Percentiles rank a stretch among this genome's conserved stretches.
Evolutionary conservation across 495 filamentous ascomycete species (phyloP).

Genomic region (Penicillium maclennaniae): DNA sequence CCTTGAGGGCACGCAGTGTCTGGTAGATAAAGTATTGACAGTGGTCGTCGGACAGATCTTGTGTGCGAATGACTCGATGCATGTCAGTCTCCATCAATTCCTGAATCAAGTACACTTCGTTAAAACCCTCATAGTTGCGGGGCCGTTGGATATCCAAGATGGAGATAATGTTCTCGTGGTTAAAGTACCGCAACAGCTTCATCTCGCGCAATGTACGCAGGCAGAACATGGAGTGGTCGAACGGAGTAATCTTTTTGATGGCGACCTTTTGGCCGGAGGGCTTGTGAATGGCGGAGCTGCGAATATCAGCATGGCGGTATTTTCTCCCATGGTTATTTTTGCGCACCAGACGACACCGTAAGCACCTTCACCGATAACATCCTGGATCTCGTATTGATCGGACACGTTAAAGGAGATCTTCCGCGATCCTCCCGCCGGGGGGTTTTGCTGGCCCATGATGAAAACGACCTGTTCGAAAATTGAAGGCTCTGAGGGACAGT

Average conservation of each 20-base stretch:
- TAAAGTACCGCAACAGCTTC: slow-evolving; percentile 99
- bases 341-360: slow-evolving; percentile 98
- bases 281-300: slow-evolving; percentile 95
- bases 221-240: slow-evolving; percentile 99
- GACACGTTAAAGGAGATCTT: slow-evolving; percentile 99
- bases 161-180: slow-evolving; percentile 99
- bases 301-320: slow-evolving; percentile 15
- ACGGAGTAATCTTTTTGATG: slow-evolving; percentile 99
- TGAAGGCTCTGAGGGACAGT: slow-evolving; percentile 3
- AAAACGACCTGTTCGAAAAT: neutral
- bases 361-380: slow-evolving; percentile 98
- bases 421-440: slow-evolving; percentile 59
- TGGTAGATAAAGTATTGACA: slow-evolving; percentile 99
- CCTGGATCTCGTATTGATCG: slow-evolving; percentile 98
- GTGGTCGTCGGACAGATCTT: slow-evolving; percentile 97
- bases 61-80: slow-evolving; percentile 98
- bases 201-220: slow-evolving; percentile 96
- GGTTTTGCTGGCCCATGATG: slow-evolving; percentile 47
- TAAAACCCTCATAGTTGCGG: slow-evolving; percentile 90
- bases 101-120: slow-evolving; percentile 99
- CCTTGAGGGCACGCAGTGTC: slow-evolving; percentile 94
- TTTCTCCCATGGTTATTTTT: neutral
- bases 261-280: slow-evolving; percentile 98
- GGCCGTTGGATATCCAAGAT: slow-evolving; percentile 99
- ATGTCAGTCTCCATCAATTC: slow-evolving; percentile 99